phyloP scores from a whole-genome alignment of 768 basidiomycete species.

The Phylloporus arenicola region DNA sequence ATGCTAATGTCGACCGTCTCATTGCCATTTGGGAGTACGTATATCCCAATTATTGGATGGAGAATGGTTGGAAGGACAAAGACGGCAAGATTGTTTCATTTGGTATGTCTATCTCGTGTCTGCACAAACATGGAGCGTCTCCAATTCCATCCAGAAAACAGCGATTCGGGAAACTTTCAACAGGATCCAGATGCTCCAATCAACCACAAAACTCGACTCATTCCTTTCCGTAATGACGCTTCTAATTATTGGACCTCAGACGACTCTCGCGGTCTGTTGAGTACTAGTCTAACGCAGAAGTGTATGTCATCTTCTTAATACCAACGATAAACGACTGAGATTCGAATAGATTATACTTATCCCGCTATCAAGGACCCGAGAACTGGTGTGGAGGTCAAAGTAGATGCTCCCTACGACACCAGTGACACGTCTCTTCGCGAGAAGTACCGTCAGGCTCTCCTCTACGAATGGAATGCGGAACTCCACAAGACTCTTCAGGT shows the following conservation, averaged over 20 bases:
- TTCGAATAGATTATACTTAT: conserved; percentile 16
- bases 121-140: neutral
- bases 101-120: neutral
- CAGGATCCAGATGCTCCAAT: neutral
- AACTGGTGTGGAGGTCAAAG: conserved; percentile 4
- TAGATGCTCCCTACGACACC: conserved; percentile 11
- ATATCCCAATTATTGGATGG: conserved; percentile 16
- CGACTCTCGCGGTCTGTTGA: conserved; percentile 1
- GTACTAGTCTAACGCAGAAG: neutral
- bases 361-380: conserved; percentile 11
- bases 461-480: neutral
- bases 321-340: neutral
- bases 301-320: neutral
- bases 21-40: conserved; percentile 21
- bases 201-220: neutral
- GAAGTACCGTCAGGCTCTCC: neutral
- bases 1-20: conserved; percentile 16
- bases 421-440: neutral
- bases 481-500: neutral
- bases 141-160: neutral
- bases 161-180: neutral
- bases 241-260: conserved; percentile 16
- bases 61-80: conserved; percentile 8
- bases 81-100: conserved; percentile 3
- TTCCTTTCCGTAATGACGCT: conserved; percentile 10